Evolutionary conservation across 1,139 yeast genomes (phyloP).

Genomic region (Taiozyma sp.): DNA sequence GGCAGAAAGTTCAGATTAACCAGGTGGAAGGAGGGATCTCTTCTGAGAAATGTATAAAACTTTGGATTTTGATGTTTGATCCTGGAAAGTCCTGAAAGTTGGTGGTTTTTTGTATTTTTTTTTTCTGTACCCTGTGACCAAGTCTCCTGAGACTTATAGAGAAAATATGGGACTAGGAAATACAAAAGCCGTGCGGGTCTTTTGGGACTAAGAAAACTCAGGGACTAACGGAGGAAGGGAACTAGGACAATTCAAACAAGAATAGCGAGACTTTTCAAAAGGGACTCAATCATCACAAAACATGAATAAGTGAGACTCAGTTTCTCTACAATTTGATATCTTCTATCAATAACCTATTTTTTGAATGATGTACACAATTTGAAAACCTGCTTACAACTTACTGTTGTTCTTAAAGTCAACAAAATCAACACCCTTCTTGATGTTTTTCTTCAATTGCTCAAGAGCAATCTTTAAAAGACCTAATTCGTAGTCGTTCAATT

Average conservation of each 20-base stretch:
- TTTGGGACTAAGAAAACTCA: not conserved
- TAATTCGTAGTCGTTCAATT: constrained; percentile 38
- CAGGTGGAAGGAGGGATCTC: too few species aligned
- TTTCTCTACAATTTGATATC: not conserved
- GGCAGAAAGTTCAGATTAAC: too few species aligned
- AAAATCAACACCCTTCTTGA: constrained; percentile 57
- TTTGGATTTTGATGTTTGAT: too few species aligned
- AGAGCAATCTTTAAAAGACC: constrained; percentile 48
- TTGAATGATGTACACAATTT: not conserved
- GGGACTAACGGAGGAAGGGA: not conserved
- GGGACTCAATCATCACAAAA: not conserved
- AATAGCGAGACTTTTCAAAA: too few species aligned
- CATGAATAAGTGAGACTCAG: too few species aligned
- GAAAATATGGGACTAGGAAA: too few species aligned
- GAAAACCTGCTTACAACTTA: constrained; percentile 13
- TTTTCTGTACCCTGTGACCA: not conserved
- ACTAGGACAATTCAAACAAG: too few species aligned
- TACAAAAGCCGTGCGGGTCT: too few species aligned
- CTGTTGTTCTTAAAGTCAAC: constrained; percentile 32
- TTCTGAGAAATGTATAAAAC: too few species aligned
- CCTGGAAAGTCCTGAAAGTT: too few species aligned
- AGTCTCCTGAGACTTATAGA: not conserved
- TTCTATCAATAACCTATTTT: not conserved
- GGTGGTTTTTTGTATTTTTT: too few species aligned
- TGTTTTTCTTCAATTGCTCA: constrained; percentile 49